A percentile compares a stretch with the other conserved stretches of the same genome.
Conservation (phyloP, 768 basidiomycete species). For the Amanita rimosa region DNA sequence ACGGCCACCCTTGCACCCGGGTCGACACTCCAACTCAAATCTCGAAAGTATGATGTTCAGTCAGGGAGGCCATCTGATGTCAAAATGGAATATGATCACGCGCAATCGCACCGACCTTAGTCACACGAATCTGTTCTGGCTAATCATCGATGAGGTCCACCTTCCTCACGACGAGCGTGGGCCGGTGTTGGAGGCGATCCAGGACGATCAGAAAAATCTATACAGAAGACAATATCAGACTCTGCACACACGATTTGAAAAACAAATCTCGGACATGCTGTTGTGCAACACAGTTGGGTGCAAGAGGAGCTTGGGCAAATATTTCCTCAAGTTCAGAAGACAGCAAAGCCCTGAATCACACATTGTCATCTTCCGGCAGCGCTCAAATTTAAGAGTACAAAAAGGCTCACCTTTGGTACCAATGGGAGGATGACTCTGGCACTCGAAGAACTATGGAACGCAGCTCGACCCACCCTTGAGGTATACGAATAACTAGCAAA, state of each 20-base stretch:
- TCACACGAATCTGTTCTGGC: constrained; percentile 92
- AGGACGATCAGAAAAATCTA: constrained; percentile 85
- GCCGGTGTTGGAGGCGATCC: constrained; percentile 89
- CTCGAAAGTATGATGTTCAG: constrained; percentile 93
- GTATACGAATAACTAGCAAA: constrained; percentile 49
- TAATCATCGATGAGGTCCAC: constrained; percentile 97
- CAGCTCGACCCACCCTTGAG: constrained; percentile 38
- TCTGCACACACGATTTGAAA: no score
- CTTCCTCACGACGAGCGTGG: constrained; percentile 96
- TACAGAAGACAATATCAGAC: no score
- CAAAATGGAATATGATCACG: constrained; percentile 99
- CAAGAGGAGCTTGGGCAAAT: constrained; percentile 55
- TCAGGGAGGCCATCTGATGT: constrained; percentile 95
- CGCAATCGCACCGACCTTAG: constrained; percentile 95
- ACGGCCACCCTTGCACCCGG: constrained; percentile 84
- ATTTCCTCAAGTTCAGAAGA: constrained; percentile 54
- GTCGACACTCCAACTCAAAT: constrained; percentile 75
- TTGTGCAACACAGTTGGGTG: constrained; percentile 50
- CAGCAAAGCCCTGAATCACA: constrained; percentile 43
- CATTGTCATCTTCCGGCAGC: not conserved
- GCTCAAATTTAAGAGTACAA: no score
- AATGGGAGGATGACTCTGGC: constrained; percentile 34
- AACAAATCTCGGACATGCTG: constrained; percentile 48
- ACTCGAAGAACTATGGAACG: constrained; percentile 49
- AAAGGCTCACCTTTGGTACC: constrained; percentile 69